phyloP scores from a whole-genome alignment of 352 stramenopile genomes.

The Aphanomyces euteiches region DNA sequence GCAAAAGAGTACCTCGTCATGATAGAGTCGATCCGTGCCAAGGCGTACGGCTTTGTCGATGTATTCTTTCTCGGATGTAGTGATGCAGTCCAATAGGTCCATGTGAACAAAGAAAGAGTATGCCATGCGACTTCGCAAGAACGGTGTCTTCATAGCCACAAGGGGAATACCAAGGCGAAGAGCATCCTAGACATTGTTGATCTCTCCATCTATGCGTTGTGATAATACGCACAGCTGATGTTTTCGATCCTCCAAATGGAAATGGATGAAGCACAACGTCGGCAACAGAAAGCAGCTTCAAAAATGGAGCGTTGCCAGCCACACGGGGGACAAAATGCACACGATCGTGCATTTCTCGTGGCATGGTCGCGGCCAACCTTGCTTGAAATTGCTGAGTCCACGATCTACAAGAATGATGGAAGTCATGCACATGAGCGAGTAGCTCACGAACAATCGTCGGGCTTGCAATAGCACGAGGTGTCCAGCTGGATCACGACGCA shows the following conservation, averaged over 20 bases:
- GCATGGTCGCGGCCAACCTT: conserved; percentile 1
- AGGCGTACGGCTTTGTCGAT: conserved; percentile 36
- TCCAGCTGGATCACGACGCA: conserved; percentile 23
- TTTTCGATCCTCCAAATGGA: conserved; percentile 49
- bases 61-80: conserved; percentile 35
- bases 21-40: conserved; percentile 20
- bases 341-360: neutral
- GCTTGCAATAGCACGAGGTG: conserved; percentile 37
- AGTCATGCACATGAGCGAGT: neutral
- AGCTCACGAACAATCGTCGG: conserved; percentile 8
- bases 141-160: conserved; percentile 38
- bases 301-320: conserved; percentile 33
- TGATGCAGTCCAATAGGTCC: conserved; percentile 34
- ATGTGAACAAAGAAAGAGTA: conserved; percentile 36
- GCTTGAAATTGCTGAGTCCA: conserved; percentile 16
- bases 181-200: conserved; percentile 31
- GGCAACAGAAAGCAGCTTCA: conserved; percentile 31
- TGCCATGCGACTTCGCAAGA: conserved; percentile 43
- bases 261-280: conserved; percentile 50
- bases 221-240: conserved; percentile 33
- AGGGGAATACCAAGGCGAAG: conserved; percentile 36
- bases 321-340: conserved; percentile 36
- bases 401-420: neutral
- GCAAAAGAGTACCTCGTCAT: conserved; percentile 18
- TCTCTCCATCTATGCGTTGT: neutral